These are phyloP conservation scores for Rhizophora apiculata DNA, from an alignment of 345 rosid genomes.

Conservation along the genomic window DNA sequence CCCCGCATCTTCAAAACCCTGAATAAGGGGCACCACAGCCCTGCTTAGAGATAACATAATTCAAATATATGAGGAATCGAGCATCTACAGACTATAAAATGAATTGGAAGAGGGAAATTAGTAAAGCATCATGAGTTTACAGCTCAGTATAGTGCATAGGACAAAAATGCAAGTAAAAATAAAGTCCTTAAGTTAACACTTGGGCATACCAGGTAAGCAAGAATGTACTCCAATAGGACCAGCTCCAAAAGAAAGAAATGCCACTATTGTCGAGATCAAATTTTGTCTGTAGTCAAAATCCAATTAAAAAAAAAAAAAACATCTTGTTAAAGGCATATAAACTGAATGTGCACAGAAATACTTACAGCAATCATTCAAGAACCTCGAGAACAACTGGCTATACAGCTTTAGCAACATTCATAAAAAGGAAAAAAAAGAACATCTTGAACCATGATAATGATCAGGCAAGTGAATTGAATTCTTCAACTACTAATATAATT, in stretches of 20 bases:
- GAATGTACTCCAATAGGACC: constrained; percentile 98
- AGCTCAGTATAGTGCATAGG: background rate
- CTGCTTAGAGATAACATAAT: constrained; percentile 70
- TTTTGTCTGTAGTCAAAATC: constrained; percentile 38
- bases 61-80: constrained; percentile 41
- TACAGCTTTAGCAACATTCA: too few species aligned
- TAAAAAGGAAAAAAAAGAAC: too few species aligned
- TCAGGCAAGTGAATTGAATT: too few species aligned
- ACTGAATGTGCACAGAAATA: too few species aligned
- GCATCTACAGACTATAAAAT: constrained; percentile 27
- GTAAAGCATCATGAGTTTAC: background rate
- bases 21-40: constrained; percentile 99
- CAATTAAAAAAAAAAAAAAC: background rate
- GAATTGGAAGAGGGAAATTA: background rate
- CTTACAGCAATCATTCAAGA: too few species aligned
- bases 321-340: background rate
- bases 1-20: constrained; percentile 99
- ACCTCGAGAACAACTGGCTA: too few species aligned
- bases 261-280: constrained; percentile 49
- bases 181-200: background rate
- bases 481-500: too few species aligned
- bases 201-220: constrained; percentile 86
- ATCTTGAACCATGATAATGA: too few species aligned
- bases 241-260: constrained; percentile 91
- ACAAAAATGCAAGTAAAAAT: background rate